These are phyloP conservation scores for Leptographium procerum DNA, from an alignment of 2,329 filamentous ascomycete genomes.

Conservation along the genomic window DNA sequence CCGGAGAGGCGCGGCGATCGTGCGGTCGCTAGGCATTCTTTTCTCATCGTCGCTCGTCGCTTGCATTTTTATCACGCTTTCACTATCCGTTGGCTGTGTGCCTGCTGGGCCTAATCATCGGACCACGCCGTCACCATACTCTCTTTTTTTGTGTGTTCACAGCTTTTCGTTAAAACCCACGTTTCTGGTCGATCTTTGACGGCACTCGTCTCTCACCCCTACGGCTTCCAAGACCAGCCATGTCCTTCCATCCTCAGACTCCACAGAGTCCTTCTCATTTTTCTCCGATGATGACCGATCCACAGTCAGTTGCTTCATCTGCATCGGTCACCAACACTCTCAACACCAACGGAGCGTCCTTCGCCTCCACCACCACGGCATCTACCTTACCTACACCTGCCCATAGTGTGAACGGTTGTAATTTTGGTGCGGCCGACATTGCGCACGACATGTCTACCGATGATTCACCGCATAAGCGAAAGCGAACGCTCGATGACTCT, in stretches of 20 bases:
- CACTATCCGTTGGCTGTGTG: background rate
- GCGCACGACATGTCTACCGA: constrained; percentile 31
- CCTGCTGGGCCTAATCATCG: background rate
- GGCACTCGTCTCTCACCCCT: background rate
- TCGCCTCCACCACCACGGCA: constrained; percentile 35
- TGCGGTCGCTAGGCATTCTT: constrained; percentile 1
- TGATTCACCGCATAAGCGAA: constrained; percentile 48
- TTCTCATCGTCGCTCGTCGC: background rate
- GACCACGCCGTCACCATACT: background rate
- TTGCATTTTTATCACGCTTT: background rate
- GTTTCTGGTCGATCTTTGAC: constrained; percentile 18
- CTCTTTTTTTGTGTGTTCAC: constrained; percentile 2
- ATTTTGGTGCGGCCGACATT: constrained; percentile 28
- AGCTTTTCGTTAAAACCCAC: constrained; percentile 8
- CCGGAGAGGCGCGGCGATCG: constrained; percentile 6
- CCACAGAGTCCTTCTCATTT: constrained; percentile 56
- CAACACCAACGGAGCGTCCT: constrained; percentile 29
- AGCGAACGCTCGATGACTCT: constrained; percentile 44
- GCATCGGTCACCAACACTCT: constrained; percentile 24
- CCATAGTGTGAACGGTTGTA: constrained; percentile 49
- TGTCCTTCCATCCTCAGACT: constrained; percentile 57
- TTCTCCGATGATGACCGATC: constrained; percentile 43
- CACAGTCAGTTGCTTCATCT: constrained; percentile 23
- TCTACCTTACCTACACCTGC: constrained; percentile 48
- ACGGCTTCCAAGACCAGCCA: constrained; percentile 27